Base-by-base conservation (phyloP, 805 yeast species). In the Lachancea nothofagi region DNA sequence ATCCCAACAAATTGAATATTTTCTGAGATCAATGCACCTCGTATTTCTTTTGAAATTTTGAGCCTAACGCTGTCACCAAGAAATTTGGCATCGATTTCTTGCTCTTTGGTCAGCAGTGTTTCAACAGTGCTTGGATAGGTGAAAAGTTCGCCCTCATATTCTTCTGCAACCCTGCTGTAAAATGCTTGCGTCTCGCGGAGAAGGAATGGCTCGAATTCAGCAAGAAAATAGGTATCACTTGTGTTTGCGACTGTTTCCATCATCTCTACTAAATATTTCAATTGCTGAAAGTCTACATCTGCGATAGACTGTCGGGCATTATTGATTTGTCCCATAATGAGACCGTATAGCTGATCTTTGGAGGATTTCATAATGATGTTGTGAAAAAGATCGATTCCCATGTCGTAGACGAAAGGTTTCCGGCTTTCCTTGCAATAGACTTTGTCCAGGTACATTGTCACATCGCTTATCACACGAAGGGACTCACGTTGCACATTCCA, bases 401-500 rank as follows among this genome's bases (percentile, higher is more conserved):
- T 69, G 54, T 88, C 96, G 53, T 80, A 81, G 2, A 82, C 70
- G 42, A 79, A 64, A 3, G 83, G 77, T 36, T 77, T 64, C 49
- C 75, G 79, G 40, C 70, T 67, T 47, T 82, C 89, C 48, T 77
- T 79, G 20, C 88, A 83, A 50, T 83, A 87, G 0, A 85, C 95
- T 31, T 95, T 72, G 55, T 88, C 95, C 55, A 89, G 61, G 54
- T 88, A 88, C 83, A 88, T 80, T 55, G 86, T 65, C 3, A 88
- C 84, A 58, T 89, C 95, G 50, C 89, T 75, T 31, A 86, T 74
- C 72, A 85, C 77, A 46, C 84, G 71, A 80, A 85, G 83, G 35
- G 82, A 71, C 28, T 78, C 69, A 27, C 79, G 59, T 55, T 83
- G 90, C 34, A 79, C 85, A 26, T 75, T 70, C 95, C 96, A 88